Base-by-base conservation (phyloP, 306 rosid species). In the Erythrophleum fordii region DNA sequence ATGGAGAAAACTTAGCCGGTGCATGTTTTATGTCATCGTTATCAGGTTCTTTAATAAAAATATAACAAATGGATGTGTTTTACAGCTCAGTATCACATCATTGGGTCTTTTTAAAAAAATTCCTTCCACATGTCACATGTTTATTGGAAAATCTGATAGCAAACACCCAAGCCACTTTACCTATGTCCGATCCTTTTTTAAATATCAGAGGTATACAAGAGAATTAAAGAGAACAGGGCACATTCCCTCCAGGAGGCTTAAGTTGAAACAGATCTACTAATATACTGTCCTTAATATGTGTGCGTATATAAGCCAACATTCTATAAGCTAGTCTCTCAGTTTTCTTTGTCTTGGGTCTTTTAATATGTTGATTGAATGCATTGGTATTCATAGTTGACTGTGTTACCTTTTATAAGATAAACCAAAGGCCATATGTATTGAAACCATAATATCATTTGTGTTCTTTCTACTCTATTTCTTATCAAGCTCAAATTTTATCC, bases 231-330 rank as follows among this genome's bases (percentile, higher is more conserved):
- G 65, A 34, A 41, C 12, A 65, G 46, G 71, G 39, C 62, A 77
- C 10, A 69, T 44, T 17, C 66, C 64, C 55, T 44, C 20, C 16
- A 60, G 52, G 72, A 75, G 78, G 66, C 66, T 69, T 80, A 55
- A 62, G 45, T 61, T 31, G 35, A 39, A 70, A 71, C 52, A 82
- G 11, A 82, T 70, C 69, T 60, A 70, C 35, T 48, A 71, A 70
- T 23, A 66, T 2, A 65, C 60, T 72, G 72, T 58, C 72, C 68
- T 45, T 2, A 56, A 42, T 8, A 14, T 23, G 64, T 22, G 28
- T 46, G 58, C 3, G 3, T 26, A 65, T 0, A 31, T 22, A 26
- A 44, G 46, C n/a, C 78, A 16, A 82, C 17, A 20, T 72, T 82
- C 51, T 23, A 48, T 6, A 44, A 22, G 83, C 58, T 55, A 53